These are phyloP conservation scores for Fraxinus paxiana DNA, from an alignment of 305 asterid species.

Conservation along the genomic window DNA sequence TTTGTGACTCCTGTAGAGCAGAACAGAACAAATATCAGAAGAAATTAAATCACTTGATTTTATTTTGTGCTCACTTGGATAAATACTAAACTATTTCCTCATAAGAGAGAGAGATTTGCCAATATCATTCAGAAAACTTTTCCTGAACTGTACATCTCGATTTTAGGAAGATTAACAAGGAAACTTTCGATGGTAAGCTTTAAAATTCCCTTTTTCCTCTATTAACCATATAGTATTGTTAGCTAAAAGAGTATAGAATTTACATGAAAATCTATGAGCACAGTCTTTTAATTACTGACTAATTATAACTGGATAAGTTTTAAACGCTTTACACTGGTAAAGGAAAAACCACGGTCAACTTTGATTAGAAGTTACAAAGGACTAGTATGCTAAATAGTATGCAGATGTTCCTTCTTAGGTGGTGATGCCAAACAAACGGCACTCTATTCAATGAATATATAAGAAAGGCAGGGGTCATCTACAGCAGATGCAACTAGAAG, in stretches of 20 bases:
- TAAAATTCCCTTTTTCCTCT: not conserved
- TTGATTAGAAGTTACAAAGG: not conserved
- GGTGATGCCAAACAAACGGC: not conserved
- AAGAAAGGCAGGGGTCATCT: not conserved
- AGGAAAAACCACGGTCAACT: not conserved
- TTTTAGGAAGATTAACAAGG: not conserved
- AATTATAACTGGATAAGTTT: not conserved
- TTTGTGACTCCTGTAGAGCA: conserved; percentile 38
- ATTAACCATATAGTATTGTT: not conserved
- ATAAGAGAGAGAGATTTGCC: not conserved
- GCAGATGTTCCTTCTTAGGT: not conserved
- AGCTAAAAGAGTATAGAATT: not conserved
- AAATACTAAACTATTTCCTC: not conserved
- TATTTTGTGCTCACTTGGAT: not conserved
- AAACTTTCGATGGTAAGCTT: conserved; percentile 5
- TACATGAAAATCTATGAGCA: not conserved
- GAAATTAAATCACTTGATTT: conserved; percentile 5
- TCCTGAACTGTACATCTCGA: not conserved
- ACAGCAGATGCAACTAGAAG: not conserved
- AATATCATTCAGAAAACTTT: not conserved
- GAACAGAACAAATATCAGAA: conserved; percentile 15
- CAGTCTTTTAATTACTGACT: not conserved
- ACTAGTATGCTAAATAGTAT: not conserved
- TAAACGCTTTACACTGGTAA: not conserved
- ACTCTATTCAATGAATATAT: not conserved